Evolutionary conservation across 345 rosid genomes (phyloP).

Genomic region (Laguncularia racemosa): DNA sequence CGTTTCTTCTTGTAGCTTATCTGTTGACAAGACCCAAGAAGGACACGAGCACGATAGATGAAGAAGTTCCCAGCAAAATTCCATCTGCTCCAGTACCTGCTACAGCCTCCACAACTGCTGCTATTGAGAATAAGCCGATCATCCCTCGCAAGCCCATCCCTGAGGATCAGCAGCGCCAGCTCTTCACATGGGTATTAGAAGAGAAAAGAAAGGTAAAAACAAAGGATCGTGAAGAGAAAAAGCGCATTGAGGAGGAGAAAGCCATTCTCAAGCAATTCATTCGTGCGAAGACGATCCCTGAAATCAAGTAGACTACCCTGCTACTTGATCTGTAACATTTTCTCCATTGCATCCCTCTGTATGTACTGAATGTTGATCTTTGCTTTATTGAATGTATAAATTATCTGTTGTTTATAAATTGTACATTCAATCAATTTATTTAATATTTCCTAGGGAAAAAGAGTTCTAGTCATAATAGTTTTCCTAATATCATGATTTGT

Average conservation of each 20-base stretch:
- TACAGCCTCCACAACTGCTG: slow-evolving; percentile 13
- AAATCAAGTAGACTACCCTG: slow-evolving; percentile 20
- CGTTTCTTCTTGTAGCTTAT: slow-evolving; percentile 16
- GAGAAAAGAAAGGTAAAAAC: slow-evolving; percentile 85
- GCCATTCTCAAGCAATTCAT: slow-evolving; percentile 73
- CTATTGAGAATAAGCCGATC: slow-evolving; percentile 29
- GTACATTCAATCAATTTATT: too few species aligned
- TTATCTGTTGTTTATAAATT: too few species aligned
- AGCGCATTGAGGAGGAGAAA: slow-evolving; percentile 70
- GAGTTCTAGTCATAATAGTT: too few species aligned
- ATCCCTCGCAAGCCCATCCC: slow-evolving; percentile 56
- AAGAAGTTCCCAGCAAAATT: slow-evolving; percentile 24
- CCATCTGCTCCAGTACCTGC: slow-evolving; percentile 26
- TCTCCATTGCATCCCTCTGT: too few species aligned
- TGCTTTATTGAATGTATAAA: too few species aligned
- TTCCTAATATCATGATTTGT: too few species aligned
- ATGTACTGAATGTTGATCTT: too few species aligned
- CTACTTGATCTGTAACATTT: background rate
- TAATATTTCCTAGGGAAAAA: too few species aligned
- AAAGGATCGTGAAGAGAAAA: slow-evolving; percentile 63
- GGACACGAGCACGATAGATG: slow-evolving; percentile 26
- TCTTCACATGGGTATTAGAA: slow-evolving; percentile 83
- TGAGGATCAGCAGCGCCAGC: slow-evolving; percentile 61
- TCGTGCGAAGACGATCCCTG: slow-evolving; percentile 63
- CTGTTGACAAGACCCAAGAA: slow-evolving; percentile 25